phyloP scores from a whole-genome alignment of 768 basidiomycete genomes.

The Gloeostereum incarnatum region DNA sequence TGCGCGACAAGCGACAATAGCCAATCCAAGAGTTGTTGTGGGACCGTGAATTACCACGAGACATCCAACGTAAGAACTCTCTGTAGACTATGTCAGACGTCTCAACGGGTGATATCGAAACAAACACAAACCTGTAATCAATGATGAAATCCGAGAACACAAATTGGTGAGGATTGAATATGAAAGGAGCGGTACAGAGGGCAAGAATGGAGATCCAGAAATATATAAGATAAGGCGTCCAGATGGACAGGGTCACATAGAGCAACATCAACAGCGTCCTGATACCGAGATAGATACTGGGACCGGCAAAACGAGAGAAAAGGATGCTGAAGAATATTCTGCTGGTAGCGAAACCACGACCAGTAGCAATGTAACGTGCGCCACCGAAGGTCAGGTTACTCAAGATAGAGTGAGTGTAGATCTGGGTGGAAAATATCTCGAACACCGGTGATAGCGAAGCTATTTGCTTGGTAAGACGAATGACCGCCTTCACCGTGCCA shows the following conservation, averaged over 20 bases:
- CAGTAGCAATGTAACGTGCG: constrained; percentile 97
- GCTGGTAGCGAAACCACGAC: constrained; percentile 96
- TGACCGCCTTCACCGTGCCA: constrained; percentile 84
- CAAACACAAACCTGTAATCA: constrained; percentile 66
- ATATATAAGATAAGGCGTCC: constrained; percentile 91
- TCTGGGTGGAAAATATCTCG: constrained; percentile 97
- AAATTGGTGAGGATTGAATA: constrained; percentile 99
- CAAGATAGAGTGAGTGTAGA: constrained; percentile 95
- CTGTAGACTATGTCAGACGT: constrained; percentile 29
- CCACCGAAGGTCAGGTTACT: constrained; percentile 97
- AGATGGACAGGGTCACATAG: constrained; percentile 87
- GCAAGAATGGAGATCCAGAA: constrained; percentile 96
- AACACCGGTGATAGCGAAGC: constrained; percentile 90
- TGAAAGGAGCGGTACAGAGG: constrained; percentile 90
- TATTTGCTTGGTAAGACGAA: constrained; percentile 92
- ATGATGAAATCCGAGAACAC: constrained; percentile 95
- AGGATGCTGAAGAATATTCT: constrained; percentile 91
- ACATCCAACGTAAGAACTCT: constrained; percentile 99
- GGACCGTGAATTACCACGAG: constrained; percentile 91
- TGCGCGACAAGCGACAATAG: constrained; percentile 95
- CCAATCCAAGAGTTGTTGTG: constrained; percentile 99
- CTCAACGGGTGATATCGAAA: neutral
- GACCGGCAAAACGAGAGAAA: constrained; percentile 97
- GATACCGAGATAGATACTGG: constrained; percentile 96
- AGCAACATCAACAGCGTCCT: constrained; percentile 86